Conservation (phyloP, 139 green algal genomes). For the Pleodorina starrii region DNA sequence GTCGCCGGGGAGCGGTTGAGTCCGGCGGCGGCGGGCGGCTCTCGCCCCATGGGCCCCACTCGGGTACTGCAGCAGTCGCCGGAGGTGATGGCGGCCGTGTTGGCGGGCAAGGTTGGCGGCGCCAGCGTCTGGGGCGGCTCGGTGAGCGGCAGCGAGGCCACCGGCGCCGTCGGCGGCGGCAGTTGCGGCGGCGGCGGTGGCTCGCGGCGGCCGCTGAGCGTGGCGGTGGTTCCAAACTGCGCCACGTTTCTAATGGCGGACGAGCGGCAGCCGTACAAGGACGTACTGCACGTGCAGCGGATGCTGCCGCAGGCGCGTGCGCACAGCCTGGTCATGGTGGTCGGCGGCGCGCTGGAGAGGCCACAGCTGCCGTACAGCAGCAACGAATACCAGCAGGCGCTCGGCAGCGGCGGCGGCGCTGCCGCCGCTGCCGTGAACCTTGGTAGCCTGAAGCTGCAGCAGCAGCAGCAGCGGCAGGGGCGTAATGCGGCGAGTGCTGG, state of each 20-base stretch:
- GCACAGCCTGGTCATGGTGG: slow-evolving; percentile 29
- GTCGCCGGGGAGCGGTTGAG: too few species aligned
- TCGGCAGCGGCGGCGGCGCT: background rate
- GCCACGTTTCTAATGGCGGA: slow-evolving; percentile 31
- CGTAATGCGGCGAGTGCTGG: background rate
- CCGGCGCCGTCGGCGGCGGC: background rate
- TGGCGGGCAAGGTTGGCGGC: background rate
- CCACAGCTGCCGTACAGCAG: background rate
- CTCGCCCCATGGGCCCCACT: background rate
- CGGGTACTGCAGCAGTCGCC: too few species aligned
- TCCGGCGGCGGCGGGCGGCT: background rate
- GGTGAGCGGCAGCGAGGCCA: background rate
- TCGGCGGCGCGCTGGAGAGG: background rate
- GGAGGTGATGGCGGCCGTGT: background rate
- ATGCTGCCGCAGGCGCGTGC: slow-evolving; percentile 14
- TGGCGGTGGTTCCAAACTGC: slow-evolving; percentile 24
- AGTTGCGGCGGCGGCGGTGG: background rate
- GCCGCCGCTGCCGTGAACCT: background rate
- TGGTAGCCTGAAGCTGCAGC: background rate
- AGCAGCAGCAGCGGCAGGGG: background rate
- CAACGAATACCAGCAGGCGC: background rate
- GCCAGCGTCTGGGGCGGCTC: background rate
- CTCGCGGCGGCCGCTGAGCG: background rate
- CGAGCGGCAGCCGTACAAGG: slow-evolving; percentile 35
- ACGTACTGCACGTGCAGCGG: slow-evolving; percentile 29